A percentile compares a stretch with the other conserved stretches of the same genome.
phyloP scores from a whole-genome alignment of 2,329 filamentous ascomycete species.

The Fusarium nisikadoi region DNA sequence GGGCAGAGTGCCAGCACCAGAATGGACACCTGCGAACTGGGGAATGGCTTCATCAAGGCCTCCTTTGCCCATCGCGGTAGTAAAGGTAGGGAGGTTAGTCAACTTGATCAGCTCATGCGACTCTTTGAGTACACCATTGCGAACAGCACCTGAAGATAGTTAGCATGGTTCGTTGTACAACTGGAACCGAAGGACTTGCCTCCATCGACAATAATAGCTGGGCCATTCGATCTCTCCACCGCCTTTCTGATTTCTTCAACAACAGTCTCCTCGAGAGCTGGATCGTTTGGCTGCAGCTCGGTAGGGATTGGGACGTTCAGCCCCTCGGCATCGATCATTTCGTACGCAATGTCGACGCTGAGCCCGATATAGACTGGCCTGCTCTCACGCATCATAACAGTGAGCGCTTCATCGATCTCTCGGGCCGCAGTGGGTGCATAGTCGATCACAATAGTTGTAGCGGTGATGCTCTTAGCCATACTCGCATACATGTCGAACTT shows the following conservation, averaged over 20 bases:
- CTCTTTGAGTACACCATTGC: neutral
- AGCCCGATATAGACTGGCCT: neutral
- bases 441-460: neutral
- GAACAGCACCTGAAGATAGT: neutral
- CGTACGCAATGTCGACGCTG: neutral
- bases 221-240: neutral
- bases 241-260: neutral
- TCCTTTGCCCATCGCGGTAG: neutral
- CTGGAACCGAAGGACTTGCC: neutral
- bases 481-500: neutral
- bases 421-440: neutral
- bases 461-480: neutral
- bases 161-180: neutral
- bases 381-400: neutral
- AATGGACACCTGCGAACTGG: neutral
- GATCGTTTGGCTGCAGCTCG: neutral
- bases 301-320: neutral
- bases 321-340: neutral
- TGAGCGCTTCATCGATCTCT: neutral
- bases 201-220: neutral
- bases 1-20: neutral
- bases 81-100: neutral
- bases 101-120: neutral
- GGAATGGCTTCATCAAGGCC: neutral
- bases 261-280: neutral